Evolutionary conservation across 2,329 filamentous ascomycete genomes (phyloP).

Genomic region (Hypoxylon sp.): DNA sequence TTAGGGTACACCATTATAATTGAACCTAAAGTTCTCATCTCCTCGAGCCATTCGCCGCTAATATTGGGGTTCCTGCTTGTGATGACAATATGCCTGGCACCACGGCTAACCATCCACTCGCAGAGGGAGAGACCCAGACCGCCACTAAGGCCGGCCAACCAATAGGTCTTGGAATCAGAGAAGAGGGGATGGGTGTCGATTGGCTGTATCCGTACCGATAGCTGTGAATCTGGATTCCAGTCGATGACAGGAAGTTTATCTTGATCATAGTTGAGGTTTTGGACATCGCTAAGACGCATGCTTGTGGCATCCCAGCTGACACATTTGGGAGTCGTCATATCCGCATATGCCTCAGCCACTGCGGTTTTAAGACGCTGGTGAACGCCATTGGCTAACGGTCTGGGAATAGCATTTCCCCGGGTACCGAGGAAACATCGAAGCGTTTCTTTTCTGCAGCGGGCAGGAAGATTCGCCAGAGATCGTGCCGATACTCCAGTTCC

Average conservation of each 20-base stretch:
- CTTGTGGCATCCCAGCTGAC: slow-evolving; percentile 8
- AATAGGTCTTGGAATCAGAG: slow-evolving; percentile 39
- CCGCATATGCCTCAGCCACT: background rate
- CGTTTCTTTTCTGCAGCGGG: slow-evolving; percentile 1
- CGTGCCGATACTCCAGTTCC: slow-evolving; percentile 3
- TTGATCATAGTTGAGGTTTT: slow-evolving; percentile 4
- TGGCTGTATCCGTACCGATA: slow-evolving; percentile 12
- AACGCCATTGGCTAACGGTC: too few species aligned
- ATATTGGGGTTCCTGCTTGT: slow-evolving; percentile 44
- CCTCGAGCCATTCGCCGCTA: slow-evolving; percentile 30
- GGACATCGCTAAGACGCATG: slow-evolving; percentile 8
- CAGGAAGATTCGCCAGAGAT: background rate
- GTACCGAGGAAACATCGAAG: slow-evolving; percentile 3
- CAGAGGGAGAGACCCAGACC: slow-evolving; percentile 40
- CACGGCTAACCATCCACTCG: slow-evolving; percentile 39
- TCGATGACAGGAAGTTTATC: slow-evolving; percentile 5
- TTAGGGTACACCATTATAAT: too few species aligned
- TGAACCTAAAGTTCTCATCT: slow-evolving; percentile 6
- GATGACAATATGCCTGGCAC: slow-evolving; percentile 41
- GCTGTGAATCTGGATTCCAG: slow-evolving; percentile 11
- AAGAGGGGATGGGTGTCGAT: slow-evolving; percentile 20
- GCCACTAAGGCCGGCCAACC: slow-evolving; percentile 41
- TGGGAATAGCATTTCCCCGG: slow-evolving; percentile 9
- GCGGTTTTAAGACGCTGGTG: too few species aligned
- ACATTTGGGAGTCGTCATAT: slow-evolving; percentile 6